Percentiles rank a stretch among this genome's conserved stretches.
Conservation (phyloP, 306 rosid genomes). For the Mimosa pudica region DNA sequence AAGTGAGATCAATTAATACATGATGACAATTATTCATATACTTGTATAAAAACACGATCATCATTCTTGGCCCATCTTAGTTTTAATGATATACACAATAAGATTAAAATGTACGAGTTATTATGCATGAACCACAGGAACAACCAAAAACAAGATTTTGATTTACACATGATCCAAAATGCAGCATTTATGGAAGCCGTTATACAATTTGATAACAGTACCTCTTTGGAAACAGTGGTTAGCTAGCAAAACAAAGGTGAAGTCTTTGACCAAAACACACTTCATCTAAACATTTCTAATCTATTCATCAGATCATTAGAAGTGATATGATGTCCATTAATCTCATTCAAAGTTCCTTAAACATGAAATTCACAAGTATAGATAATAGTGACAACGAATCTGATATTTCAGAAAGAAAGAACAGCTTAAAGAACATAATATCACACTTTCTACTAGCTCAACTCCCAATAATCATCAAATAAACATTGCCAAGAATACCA, state of each 20-base stretch:
- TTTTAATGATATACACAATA: slow-evolving; percentile 10
- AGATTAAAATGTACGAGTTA: slow-evolving; percentile 16
- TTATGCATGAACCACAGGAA: background rate
- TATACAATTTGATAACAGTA: background rate
- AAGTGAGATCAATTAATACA: background rate
- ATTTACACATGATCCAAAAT: background rate
- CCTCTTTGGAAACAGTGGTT: slow-evolving; percentile 1
- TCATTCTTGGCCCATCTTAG: background rate
- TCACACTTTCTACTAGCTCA: slow-evolving; percentile 11
- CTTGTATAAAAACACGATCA: background rate
- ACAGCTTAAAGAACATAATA: background rate
- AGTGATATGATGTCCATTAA: background rate
- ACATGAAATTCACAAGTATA: background rate
- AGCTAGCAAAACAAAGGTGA: slow-evolving; percentile 11
- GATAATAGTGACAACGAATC: background rate
- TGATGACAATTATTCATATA: background rate
- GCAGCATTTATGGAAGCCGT: background rate
- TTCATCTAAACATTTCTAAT: slow-evolving; percentile 4
- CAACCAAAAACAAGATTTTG: slow-evolving; percentile 8
- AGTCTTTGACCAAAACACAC: background rate
- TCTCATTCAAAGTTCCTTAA: background rate
- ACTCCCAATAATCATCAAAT: background rate
- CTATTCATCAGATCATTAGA: background rate
- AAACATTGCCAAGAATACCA: background rate
- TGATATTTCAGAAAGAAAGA: background rate